Conservation (phyloP, 495 filamentous ascomycete species). For the Trichoderma virens region DNA sequence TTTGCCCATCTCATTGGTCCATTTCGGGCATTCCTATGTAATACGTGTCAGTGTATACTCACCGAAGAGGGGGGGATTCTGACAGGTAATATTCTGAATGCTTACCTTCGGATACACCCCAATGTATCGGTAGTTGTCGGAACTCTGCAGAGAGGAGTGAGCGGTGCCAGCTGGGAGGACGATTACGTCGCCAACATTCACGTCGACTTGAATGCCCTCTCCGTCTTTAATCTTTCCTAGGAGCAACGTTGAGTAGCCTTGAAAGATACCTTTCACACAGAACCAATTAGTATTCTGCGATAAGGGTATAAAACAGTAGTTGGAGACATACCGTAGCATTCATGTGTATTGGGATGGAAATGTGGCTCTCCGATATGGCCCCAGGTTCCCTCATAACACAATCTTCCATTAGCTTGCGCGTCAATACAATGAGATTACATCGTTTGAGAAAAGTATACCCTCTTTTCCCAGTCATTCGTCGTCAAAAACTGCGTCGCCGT, state of each 20-base stretch:
- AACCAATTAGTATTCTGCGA: background rate
- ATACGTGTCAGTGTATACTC: background rate
- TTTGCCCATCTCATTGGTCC: background rate
- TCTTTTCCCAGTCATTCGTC: background rate
- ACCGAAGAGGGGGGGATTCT: background rate
- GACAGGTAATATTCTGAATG: background rate
- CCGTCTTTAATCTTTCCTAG: background rate
- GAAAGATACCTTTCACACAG: background rate
- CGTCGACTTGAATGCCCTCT: background rate
- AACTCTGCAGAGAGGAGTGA: background rate
- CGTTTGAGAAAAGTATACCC: background rate
- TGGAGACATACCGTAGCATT: background rate
- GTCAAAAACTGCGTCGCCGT: background rate
- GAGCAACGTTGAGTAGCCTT: slow-evolving; percentile 1
- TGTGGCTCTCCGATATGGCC: background rate
- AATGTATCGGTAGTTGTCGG: background rate
- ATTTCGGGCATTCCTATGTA: background rate
- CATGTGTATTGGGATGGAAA: background rate
- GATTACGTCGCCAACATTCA: background rate
- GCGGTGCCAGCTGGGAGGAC: background rate
- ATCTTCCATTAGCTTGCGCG: background rate
- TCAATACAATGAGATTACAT: background rate
- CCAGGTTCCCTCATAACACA: background rate
- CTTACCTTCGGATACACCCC: background rate
- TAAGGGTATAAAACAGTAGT: background rate